Base-by-base conservation (phyloP, 257 asterid species). In the Solanum stenotomum region DNA sequence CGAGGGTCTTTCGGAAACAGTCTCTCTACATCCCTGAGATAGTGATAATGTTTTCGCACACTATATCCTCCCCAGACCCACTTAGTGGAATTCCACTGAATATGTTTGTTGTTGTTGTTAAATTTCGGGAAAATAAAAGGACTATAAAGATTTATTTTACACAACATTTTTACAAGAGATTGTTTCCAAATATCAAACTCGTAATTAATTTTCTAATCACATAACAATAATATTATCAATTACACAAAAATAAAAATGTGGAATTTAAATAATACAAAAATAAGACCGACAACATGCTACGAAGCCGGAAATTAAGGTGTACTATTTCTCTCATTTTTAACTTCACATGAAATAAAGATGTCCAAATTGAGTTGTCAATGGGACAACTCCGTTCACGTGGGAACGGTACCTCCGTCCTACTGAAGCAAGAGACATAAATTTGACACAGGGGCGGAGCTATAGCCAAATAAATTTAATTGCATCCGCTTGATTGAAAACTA, bases 21-120 rank as follows among this genome's bases (percentile, higher is more conserved):
- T 49, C 22, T 49, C 0, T 0, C 22, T 49, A 49, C 20, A 0
- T 49, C 22, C 1, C 0, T 49, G 23, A 5, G 23, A 1, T 49
- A 16, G 22, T 49, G 23, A 0, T 49, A 49, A 49, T 0, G 3
- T 49, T 5, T 15, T 0, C 0, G 22, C 0, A 5, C 0, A 16
- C 4, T 52, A 0, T 52, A 52, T 49, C 23, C 1, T 49, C 0
- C 6, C 0, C 3, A 49, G 8, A 49, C 8, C 23, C n/a, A 52
- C 63, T 16, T 16, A 16, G 23, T 52, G 4, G 0, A 52, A 52
- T 6, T 52, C 2, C 63, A 18, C n/a, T 0, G 1, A 0, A 15
- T 52, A 52, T 52, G 0, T 15, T 15, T 15, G 1, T 18, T 16
- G 52, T 44, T 44, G 8, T 52, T 52, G 4, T 49, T 49, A 23